phyloP scores from a whole-genome alignment of 2,329 filamentous ascomycete genomes.

The Ceratocystiopsis sp. region DNA sequence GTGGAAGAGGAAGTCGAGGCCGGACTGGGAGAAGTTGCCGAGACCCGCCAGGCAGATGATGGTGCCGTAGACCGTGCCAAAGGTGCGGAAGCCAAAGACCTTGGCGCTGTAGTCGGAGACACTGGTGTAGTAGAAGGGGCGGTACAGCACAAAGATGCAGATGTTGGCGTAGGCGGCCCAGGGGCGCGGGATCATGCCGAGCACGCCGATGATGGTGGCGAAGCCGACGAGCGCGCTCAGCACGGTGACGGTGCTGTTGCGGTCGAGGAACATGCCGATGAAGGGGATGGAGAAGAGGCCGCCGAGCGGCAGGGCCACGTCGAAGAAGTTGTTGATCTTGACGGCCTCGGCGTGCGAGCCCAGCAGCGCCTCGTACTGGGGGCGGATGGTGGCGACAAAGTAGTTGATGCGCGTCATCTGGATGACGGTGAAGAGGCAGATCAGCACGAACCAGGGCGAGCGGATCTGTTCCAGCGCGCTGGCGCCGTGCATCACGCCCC shows the following conservation, averaged over 20 bases:
- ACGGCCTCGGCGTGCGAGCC: constrained; percentile 42
- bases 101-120: constrained; percentile 83
- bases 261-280: constrained; percentile 66
- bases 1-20: constrained; percentile 63
- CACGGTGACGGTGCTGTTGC: constrained; percentile 53
- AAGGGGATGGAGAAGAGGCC: constrained; percentile 76
- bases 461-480: constrained; percentile 56
- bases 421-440: constrained; percentile 63
- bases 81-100: constrained; percentile 82
- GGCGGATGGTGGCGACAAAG: constrained; percentile 72
- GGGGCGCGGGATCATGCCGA: constrained; percentile 53
- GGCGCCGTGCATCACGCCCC: constrained; percentile 66
- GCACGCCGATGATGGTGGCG: constrained; percentile 57
- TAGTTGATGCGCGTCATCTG: constrained; percentile 79
- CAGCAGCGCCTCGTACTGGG: constrained; percentile 67
- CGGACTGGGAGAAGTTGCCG: constrained; percentile 70
- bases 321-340: constrained; percentile 69
- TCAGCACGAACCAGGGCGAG: constrained; percentile 71
- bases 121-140: constrained; percentile 80
- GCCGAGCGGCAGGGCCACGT: constrained; percentile 59
- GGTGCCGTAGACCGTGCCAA: constrained; percentile 84
- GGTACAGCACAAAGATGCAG: constrained; percentile 64
- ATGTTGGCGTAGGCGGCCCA: constrained; percentile 65
- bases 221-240: constrained; percentile 51
- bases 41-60: constrained; percentile 76